Evolutionary conservation across 176 grass and related monocot genomes (phyloP), one percentile per base, ranked within the genome.

Genomic region (Oropetium thomaeum): DNA sequence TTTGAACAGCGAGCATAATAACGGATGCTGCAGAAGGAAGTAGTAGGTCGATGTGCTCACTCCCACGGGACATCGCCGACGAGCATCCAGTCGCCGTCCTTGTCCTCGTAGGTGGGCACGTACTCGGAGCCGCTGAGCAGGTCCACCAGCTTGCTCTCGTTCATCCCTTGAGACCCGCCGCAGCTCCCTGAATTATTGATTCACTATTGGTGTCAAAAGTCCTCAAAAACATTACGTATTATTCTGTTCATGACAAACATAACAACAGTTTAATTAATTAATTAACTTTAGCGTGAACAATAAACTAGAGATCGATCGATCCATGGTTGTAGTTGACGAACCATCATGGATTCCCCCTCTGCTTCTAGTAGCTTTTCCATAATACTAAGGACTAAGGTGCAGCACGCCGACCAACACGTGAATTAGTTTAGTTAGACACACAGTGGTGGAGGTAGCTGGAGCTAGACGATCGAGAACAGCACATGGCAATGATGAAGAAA

Each of bases 61-160:
- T 87, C 91, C 89, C 96, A 99, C 16, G 96, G 96, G 41, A 98
- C 96, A 30, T 98, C 91, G 7, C 96, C 96, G 35, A 94, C 87
- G 33, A 95, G 87, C 96, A 95, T 99, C 96, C 89, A 99, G 64
- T 99, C 96, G 10, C 96, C 91, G 76, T 95, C 96, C 75, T 95
- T 99, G 75, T 99, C 91, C 76, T 99, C 91, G 32, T 95, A 92
- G 59, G 91, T 95, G 17, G 89, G 91, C 73, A 99, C 87, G 43
- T 88, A 99, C 79, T 99, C 89, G 0, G 87, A 99, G 54, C 89
- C 96, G 38, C 84, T 99, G 7, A 88, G 79, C 7, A 86, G 79
- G 41, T 88, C 90, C 71, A 83, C 82, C 70, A 92, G 52, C 86
- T 88, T 92, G 75, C 79, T 92, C 75, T 92, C 90, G 62, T 88